Percentiles rank a stretch among this genome's conserved stretches.
phyloP scores from a whole-genome alignment of 768 basidiomycete genomes.

The Panaeolus papilionaceus region DNA sequence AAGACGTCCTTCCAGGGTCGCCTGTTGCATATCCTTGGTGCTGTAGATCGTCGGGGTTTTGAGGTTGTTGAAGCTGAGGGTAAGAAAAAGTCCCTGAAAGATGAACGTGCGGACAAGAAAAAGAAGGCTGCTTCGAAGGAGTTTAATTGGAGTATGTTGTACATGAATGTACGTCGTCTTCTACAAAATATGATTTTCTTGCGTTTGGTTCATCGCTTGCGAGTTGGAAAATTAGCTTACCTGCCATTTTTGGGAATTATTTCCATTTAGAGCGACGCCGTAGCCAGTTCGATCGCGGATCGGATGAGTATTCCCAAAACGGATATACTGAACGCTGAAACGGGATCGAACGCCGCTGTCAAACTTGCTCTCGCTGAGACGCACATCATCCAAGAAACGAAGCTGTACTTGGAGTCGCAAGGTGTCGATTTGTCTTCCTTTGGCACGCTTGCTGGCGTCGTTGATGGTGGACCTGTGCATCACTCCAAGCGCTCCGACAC shows the following conservation, averaged over 20 bases:
- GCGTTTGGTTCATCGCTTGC: conserved; percentile 17
- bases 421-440: conserved; percentile 71
- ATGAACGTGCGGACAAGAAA: conserved; percentile 65
- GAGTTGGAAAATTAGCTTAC: conserved; percentile 22
- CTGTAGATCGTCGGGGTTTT: conserved; percentile 66
- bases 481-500: conserved; percentile 65
- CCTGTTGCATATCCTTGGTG: conserved; percentile 87
- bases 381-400: conserved; percentile 94
- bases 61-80: conserved; percentile 50
- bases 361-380: conserved; percentile 97
- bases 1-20: conserved; percentile 90
- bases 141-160: conserved; percentile 93
- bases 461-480: not conserved
- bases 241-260: conserved; percentile 18
- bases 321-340: conserved; percentile 85
- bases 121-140: conserved; percentile 76
- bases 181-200: conserved; percentile 21
- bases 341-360: conserved; percentile 80
- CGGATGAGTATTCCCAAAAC: conserved; percentile 88
- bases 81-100: conserved; percentile 59
- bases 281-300: conserved; percentile 87
- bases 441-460: conserved; percentile 39
- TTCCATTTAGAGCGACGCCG: conserved; percentile 81
- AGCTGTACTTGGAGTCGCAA: conserved; percentile 83
- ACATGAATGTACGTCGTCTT: conserved; percentile 88